Evolutionary conservation across 2,329 filamentous ascomycete genomes (phyloP), one percentile per base, ranked within the genome.

Genomic region (Fusarium newnesense): DNA sequence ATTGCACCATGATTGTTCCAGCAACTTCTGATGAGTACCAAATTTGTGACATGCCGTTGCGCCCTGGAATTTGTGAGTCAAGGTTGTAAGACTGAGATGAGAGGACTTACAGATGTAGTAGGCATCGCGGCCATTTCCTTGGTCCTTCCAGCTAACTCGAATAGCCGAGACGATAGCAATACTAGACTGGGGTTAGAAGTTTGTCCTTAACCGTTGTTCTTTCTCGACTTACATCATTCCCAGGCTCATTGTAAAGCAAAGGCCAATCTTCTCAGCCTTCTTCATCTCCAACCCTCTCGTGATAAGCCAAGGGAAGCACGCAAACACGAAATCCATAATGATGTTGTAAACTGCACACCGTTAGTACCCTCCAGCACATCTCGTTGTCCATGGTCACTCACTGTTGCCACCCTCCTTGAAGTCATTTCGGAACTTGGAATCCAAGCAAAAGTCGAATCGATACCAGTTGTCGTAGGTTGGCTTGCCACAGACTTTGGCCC

Each of bases 1-100:
- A 88, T 72, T 88, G 86, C 8, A 88, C 87, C 47, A 88, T 87
- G 70, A 88, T 87, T 32, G 87, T 88, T 60, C 86, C 86, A 13
- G 85, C 82, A 60, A 88, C 81, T 77, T 88, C 87, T 21, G 86
- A 86, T 0, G 85, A 87, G 77, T 87, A 84, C 76, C 76, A 78
- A 37, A 78, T 26, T 53, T 78, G 76, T 2, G 76, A 78, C 63
- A 78, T 57, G 16, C 74, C 76, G 18, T 78, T 78, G 19, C 76
- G 76, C 76, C 76, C 76, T 78, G 24, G 1, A 9, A 13, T 2
- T 1, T 28, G 43, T 61, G 18, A 53, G 57, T 34, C 15, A 43
- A 8, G 19, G 16, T 21, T 34, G 19, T 2, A 4, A 11, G 3
- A 12, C 8, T n/a, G 8, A 18, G 9, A 8, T 9, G 21, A 30